Evolutionary conservation across 257 asterid genomes (phyloP).

Genomic region (Gentiana dahurica): DNA sequence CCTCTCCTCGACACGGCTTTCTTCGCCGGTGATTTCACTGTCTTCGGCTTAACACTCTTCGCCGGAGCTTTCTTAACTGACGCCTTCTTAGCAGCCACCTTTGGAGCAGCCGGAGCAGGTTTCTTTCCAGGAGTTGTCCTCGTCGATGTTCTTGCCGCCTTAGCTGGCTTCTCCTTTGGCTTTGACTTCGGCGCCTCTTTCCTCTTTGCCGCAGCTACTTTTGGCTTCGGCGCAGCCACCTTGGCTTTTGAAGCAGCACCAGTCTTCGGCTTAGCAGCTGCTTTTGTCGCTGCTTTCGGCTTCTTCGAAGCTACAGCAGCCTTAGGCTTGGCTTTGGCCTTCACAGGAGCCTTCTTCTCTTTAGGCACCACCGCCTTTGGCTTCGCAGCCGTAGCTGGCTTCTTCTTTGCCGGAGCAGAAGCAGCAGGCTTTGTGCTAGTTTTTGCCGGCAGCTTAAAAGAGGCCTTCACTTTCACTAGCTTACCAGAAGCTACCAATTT

Average conservation of each 20-base stretch:
- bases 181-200: slow-evolving; percentile 12
- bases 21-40: slow-evolving; percentile 19
- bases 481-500: slow-evolving; percentile 54
- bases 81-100: background rate
- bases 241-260: slow-evolving; percentile 2
- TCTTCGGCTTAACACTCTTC: slow-evolving; percentile 9
- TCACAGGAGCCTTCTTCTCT: slow-evolving; percentile 6
- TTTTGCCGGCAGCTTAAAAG: slow-evolving; percentile 43
- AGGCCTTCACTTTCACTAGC: slow-evolving; percentile 56
- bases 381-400: background rate
- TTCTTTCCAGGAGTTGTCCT: slow-evolving; percentile 37
- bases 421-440: slow-evolving; percentile 23
- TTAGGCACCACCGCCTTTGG: background rate
- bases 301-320: slow-evolving; percentile 5
- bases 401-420: slow-evolving; percentile 4
- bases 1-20: slow-evolving; percentile 24
- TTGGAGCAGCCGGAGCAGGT: slow-evolving; percentile 28
- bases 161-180: slow-evolving; percentile 35
- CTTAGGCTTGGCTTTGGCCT: slow-evolving; percentile 9
- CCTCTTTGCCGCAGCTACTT: slow-evolving; percentile 18
- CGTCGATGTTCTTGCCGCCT: slow-evolving; percentile 40
- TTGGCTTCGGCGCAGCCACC: slow-evolving; percentile 6
- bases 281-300: slow-evolving; percentile 5
- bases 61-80: slow-evolving; percentile 14
- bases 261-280: slow-evolving; percentile 1